Conservation (phyloP, 768 basidiomycete genomes). For the Dacryopinax spathularia region DNA sequence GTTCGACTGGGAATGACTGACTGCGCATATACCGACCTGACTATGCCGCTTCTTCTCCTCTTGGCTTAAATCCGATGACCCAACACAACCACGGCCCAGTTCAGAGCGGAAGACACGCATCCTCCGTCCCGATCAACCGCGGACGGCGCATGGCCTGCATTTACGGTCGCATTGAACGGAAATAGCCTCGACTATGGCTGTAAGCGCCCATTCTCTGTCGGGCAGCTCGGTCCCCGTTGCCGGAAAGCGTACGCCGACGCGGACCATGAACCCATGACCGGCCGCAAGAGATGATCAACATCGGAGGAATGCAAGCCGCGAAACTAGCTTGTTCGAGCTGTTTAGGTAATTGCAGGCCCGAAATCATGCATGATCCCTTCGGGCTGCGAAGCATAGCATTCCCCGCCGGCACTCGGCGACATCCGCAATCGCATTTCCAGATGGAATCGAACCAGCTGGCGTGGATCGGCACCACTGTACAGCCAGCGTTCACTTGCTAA, state of each 20-base stretch:
- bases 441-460: not conserved
- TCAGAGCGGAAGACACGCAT: too few relatives aligned
- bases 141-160: not conserved
- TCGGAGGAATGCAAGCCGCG: too few relatives aligned
- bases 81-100: not conserved
- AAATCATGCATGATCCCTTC: not conserved
- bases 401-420: not conserved
- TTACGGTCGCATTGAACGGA: not conserved
- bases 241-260: not conserved
- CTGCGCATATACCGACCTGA: not conserved
- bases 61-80: not conserved
- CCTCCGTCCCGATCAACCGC: not conserved
- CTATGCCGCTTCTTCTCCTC: not conserved
- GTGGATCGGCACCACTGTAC: not conserved
- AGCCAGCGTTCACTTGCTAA: too few relatives aligned
- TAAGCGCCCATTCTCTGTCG: not conserved
- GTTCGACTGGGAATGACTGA: not conserved
- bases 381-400: not conserved
- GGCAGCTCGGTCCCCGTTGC: not conserved
- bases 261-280: not conserved
- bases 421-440: not conserved
- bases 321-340: not conserved
- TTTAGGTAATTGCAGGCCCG: not conserved
- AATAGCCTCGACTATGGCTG: not conserved
- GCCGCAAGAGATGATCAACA: too few relatives aligned